Evolutionary conservation across 139 green algal genomes (phyloP).

Genomic region (Limnomonas spitsbergensis): DNA sequence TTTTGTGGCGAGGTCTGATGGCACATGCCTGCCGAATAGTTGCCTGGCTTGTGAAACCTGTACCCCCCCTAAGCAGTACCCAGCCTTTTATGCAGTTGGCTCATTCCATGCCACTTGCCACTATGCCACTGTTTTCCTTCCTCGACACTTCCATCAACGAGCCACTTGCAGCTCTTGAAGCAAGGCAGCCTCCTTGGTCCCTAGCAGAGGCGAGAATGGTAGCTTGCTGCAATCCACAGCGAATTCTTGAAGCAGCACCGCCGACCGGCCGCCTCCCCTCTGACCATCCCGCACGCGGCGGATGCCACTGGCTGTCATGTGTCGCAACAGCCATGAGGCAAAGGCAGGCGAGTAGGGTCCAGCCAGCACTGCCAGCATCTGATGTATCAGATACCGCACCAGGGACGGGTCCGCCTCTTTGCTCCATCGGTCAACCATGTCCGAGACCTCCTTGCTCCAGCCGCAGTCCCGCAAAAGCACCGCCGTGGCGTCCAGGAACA

Average conservation of each 20-base stretch:
- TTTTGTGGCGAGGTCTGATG: no score
- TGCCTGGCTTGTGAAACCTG: no score
- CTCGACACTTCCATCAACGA: no score
- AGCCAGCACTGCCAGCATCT: background rate
- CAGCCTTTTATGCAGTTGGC: no score
- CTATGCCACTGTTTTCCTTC: no score
- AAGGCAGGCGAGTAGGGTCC: constrained; percentile 7
- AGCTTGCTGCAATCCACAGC: background rate
- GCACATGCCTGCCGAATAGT: no score
- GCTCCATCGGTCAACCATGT: constrained; percentile 8
- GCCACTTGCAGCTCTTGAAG: constrained; percentile 18
- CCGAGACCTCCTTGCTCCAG: background rate
- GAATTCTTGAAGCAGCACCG: constrained; percentile 11
- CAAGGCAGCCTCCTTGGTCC: background rate
- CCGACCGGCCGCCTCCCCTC: background rate
- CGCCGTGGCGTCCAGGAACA: constrained; percentile 11
- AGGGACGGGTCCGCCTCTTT: constrained; percentile 14
- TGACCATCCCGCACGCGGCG: background rate
- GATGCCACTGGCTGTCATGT: constrained; percentile 9
- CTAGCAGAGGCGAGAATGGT: background rate
- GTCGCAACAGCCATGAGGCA: constrained; percentile 10
- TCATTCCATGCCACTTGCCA: no score
- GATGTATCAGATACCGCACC: constrained; percentile 25
- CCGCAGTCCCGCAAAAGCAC: constrained; percentile 10
- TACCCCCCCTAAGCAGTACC: no score